Evolutionary conservation across 805 yeast species (phyloP).

Genomic region (Wickerhamiella kurtzmanii): DNA sequence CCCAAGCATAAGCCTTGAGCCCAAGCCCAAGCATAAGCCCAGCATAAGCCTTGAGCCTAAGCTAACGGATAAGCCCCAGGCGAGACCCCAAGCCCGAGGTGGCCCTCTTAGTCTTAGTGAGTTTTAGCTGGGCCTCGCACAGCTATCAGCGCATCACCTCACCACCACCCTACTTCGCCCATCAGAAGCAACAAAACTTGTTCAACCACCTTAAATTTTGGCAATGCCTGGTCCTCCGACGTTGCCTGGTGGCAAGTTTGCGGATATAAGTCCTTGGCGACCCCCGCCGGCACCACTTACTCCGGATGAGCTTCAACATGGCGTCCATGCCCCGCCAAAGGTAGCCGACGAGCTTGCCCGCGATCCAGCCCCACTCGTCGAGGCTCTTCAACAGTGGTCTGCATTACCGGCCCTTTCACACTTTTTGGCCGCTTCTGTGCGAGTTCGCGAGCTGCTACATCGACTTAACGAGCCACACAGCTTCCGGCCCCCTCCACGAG

Average conservation of each 20-base stretch:
- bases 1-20: not conserved
- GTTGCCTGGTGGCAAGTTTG: not conserved
- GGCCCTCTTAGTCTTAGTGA: no score
- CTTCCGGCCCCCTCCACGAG: conserved; percentile 76
- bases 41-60: no score
- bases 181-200: no score
- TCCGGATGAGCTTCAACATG: conserved; percentile 49
- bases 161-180: not conserved
- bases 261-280: conserved; percentile 6
- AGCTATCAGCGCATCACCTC: not conserved
- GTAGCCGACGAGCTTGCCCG: conserved; percentile 56
- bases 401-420: conserved; percentile 37
- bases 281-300: conserved; percentile 28
- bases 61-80: no score
- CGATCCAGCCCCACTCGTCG: conserved; percentile 38
- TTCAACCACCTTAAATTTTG: no score
- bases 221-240: not conserved
- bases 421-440: conserved; percentile 36
- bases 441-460: conserved; percentile 34
- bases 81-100: no score
- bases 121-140: no score
- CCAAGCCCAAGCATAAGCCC: not conserved
- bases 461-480: conserved; percentile 37
- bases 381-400: conserved; percentile 27
- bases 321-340: conserved; percentile 49